These are phyloP conservation scores for Alternaria burnsii DNA, from an alignment of 2,329 filamentous ascomycete species.

Conservation along the genomic window DNA sequence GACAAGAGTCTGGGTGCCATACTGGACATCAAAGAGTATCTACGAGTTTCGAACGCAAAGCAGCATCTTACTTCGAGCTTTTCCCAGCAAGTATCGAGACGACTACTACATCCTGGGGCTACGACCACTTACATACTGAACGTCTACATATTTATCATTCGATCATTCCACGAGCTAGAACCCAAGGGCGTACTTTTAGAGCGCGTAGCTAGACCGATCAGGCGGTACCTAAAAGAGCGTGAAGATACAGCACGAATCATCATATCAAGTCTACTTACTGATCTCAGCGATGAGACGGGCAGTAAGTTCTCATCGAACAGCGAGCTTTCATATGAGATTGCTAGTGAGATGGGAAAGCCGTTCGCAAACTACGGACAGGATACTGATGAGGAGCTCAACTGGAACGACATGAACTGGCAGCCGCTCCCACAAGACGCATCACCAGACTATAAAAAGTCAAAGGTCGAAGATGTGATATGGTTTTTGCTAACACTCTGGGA, in stretches of 20 bases:
- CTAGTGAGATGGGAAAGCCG: constrained; percentile 70
- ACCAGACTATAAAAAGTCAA: constrained; percentile 86
- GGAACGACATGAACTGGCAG: constrained; percentile 91
- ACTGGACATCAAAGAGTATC: constrained; percentile 74
- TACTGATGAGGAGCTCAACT: constrained; percentile 74
- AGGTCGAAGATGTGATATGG: constrained; percentile 88
- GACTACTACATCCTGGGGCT: constrained; percentile 76
- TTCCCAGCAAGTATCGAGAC: constrained; percentile 68
- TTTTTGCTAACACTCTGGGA: constrained; percentile 89
- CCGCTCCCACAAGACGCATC: constrained; percentile 93
- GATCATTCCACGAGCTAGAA: constrained; percentile 77
- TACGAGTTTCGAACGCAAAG: constrained; percentile 73
- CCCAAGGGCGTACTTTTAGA: constrained; percentile 80
- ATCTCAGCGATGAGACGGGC: constrained; percentile 59
- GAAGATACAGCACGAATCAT: constrained; percentile 82
- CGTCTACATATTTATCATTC: constrained; percentile 81
- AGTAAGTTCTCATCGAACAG: constrained; percentile 62
- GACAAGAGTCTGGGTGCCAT: constrained; percentile 75
- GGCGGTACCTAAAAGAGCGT: constrained; percentile 77
- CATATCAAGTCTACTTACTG: constrained; percentile 75
- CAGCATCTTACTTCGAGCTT: constrained; percentile 75
- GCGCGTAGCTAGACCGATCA: constrained; percentile 75
- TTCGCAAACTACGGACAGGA: constrained; percentile 63
- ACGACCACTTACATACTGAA: constrained; percentile 79
- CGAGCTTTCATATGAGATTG: constrained; percentile 73